Base-by-base conservation (phyloP, 495 filamentous ascomycete genomes). In the Lindgomyces ingoldianus region DNA sequence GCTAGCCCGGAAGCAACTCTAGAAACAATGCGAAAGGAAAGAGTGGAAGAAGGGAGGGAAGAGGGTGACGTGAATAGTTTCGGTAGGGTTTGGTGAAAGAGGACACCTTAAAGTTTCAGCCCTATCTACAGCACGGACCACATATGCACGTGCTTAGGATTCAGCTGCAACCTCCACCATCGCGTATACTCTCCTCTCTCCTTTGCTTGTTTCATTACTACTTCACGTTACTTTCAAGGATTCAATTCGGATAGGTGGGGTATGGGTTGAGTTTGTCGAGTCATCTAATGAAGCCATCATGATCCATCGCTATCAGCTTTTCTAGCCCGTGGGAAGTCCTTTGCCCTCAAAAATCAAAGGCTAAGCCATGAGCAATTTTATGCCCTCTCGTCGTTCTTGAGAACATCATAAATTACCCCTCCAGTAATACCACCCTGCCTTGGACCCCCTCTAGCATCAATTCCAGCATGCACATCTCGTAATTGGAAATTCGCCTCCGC, bases 401-500 rank as follows among this genome's bases (percentile, higher is more conserved):
- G 24, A n/a, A 21, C 45, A 29, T 64, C 61, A 58, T 51, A 50
- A 0, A 16, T 3, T 1, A 3, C n/a, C 19, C 67, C 67, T 19
- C 78, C 54, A 33, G 54, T 45, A 10, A 46, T 1, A 4, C 60
- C 65, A 62, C 79, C 72, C 70, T 75, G 85, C 45, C 72, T 68
- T 30, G 33, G 25, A 72, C 75, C 56, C 79, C 69, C 54, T 74
- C 74, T 41, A 52, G 74, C 73, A 12, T 30, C 57, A 18, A 67
- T 77, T 67, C 80, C 69, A 41, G 75, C 76, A 56, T 72, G n/a
- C n/a, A n/a, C 70, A 18, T 48, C 61, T 41, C 69, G 74, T n/a
- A n/a, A n/a, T 75, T 81, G 70, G 63, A 84, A 80, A 54, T 80
- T 76, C 24, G 74, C 58, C 74, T 81, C 78, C 14, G 84, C 84